Conservation (phyloP, 225 moss, liverwort and hornwort genomes). For the Ulota crispa region DNA sequence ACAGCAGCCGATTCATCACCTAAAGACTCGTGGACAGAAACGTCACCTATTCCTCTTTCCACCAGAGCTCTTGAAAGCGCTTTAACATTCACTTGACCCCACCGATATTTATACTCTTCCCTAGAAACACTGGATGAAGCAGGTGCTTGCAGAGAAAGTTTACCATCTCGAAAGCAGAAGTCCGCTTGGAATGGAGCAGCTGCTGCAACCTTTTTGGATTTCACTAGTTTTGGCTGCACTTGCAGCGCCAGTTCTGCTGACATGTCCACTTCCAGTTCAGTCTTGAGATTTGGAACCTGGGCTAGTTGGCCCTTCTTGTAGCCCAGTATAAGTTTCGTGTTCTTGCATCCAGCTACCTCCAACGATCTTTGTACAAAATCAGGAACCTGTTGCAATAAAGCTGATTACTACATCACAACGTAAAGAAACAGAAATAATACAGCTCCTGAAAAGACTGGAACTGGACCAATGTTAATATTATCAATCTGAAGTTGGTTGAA, state of each 20-base stretch:
- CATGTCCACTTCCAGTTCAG: slow-evolving; percentile 73
- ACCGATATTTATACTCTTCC: slow-evolving; percentile 55
- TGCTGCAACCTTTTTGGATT: slow-evolving; percentile 66
- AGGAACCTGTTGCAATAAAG: slow-evolving; percentile 55
- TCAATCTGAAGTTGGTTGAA: not conserved
- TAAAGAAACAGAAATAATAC: not conserved
- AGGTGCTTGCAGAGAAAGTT: slow-evolving; percentile 53
- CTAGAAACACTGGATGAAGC: slow-evolving; percentile 34
- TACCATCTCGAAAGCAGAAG: slow-evolving; percentile 72
- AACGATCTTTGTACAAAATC: slow-evolving; percentile 30
- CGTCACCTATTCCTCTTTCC: slow-evolving; percentile 71
- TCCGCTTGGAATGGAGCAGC: slow-evolving; percentile 74
- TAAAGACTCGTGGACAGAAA: slow-evolving; percentile 45
- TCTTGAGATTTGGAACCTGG: slow-evolving; percentile 47
- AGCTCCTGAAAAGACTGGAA: slow-evolving; percentile 3
- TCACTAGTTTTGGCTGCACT: slow-evolving; percentile 73
- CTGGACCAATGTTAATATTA: not conserved
- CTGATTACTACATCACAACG: not conserved
- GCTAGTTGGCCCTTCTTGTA: slow-evolving; percentile 50
- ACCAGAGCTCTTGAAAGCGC: slow-evolving; percentile 74
- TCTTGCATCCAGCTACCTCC: slow-evolving; percentile 24
- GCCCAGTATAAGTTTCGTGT: slow-evolving; percentile 21
- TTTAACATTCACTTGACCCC: slow-evolving; percentile 72
- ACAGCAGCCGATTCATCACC: slow-evolving; percentile 26
- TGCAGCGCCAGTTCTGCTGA: slow-evolving; percentile 83